phyloP scores from a whole-genome alignment of 176 grass and related monocot species.

The Themeda triandra region DNA sequence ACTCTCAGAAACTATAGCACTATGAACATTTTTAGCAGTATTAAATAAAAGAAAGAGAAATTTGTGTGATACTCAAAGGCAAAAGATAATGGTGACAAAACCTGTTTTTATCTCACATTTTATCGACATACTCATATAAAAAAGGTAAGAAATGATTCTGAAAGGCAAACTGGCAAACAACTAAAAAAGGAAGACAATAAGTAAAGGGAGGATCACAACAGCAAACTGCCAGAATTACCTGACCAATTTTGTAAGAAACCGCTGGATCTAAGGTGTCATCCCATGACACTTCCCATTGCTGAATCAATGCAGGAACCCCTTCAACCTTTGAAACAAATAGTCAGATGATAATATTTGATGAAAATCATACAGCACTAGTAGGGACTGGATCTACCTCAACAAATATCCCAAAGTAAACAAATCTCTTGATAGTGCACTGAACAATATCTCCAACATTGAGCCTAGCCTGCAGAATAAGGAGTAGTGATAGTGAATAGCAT shows the following conservation, averaged over 20 bases:
- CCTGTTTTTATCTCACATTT: background rate
- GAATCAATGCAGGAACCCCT: conserved; percentile 83
- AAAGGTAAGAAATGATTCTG: background rate
- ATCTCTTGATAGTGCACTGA: conserved; percentile 71
- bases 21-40: background rate
- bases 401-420: conserved; percentile 97
- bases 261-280: conserved; percentile 86
- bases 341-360: conserved; percentile 31
- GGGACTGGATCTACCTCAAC: conserved; percentile 59
- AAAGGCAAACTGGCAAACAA: background rate
- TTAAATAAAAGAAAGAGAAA: background rate
- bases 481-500: background rate
- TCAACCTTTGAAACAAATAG: conserved; percentile 67
- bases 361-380: background rate
- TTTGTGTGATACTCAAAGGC: conserved; percentile 2
- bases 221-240: conserved; percentile 43
- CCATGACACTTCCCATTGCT: conserved; percentile 81
- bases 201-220: background rate
- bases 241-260: conserved; percentile 81
- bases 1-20: background rate
- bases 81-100: background rate
- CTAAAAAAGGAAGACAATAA: background rate
- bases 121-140: background rate
- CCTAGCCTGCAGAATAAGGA: conserved; percentile 60
- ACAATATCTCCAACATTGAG: conserved; percentile 87